Evolutionary conservation across 2,329 filamentous ascomycete genomes (phyloP).

Genomic region (Colletotrichum limetticola): DNA sequence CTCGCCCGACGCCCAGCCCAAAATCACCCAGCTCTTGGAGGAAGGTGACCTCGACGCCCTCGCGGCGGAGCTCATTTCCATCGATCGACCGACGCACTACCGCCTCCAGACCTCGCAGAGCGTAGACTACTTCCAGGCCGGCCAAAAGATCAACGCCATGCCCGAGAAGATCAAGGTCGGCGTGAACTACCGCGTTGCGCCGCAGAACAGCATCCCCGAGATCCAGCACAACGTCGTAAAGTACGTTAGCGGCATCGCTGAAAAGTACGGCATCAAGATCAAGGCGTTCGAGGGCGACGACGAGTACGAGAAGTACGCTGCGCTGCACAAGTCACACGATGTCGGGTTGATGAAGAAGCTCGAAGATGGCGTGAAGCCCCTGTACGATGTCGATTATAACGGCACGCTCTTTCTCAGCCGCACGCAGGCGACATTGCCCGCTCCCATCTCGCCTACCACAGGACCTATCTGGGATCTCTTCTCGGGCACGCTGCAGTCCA

Average conservation of each 20-base stretch:
- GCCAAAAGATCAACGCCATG: constrained; percentile 34
- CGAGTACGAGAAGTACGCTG: constrained; percentile 16
- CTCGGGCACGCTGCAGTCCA: constrained; percentile 27
- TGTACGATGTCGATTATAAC: constrained; percentile 30
- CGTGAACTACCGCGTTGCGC: constrained; percentile 31
- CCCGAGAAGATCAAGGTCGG: constrained; percentile 27
- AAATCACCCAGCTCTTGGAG: constrained; percentile 48
- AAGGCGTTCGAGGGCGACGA: constrained; percentile 25
- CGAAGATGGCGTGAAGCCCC: constrained; percentile 2
- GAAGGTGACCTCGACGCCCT: constrained; percentile 44
- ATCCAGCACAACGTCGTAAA: constrained; percentile 32
- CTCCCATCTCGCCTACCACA: constrained; percentile 23
- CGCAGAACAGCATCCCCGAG: constrained; percentile 32
- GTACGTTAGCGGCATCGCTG: constrained; percentile 13
- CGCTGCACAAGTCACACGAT: neutral
- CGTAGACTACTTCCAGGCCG: constrained; percentile 33
- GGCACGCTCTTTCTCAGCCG: constrained; percentile 25
- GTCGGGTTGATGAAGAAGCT: neutral
- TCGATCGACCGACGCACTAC: constrained; percentile 27
- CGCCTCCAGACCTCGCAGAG: constrained; percentile 28
- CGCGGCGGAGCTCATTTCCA: constrained; percentile 39
- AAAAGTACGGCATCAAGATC: constrained; percentile 25
- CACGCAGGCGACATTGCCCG: constrained; percentile 22
- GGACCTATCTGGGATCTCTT: constrained; percentile 26
- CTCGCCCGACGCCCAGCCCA: constrained; percentile 58